These are phyloP conservation scores for Chrysosporium queenslandicum DNA, from an alignment of 2,329 filamentous ascomycete genomes.

Conservation along the genomic window DNA sequence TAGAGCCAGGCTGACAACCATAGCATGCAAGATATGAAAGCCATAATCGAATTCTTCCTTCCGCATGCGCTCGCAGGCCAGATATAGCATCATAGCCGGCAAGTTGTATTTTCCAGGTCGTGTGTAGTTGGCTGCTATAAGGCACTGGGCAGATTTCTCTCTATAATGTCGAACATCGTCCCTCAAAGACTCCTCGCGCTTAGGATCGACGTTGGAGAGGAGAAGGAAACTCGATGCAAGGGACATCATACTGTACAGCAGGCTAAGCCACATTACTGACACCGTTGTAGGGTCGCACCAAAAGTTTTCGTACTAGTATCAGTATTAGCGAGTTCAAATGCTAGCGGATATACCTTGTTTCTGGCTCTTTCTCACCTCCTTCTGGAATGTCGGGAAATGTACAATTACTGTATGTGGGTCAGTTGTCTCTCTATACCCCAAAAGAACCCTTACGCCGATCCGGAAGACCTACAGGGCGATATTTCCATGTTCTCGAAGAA, in stretches of 20 bases:
- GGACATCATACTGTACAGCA: conserved; percentile 12
- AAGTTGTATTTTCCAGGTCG: conserved; percentile 22
- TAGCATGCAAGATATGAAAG: conserved; percentile 24
- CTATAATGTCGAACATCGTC: conserved; percentile 7
- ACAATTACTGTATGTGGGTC: conserved; percentile 4
- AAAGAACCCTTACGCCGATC: neutral
- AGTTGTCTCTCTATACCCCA: neutral
- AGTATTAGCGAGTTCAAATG: conserved; percentile 1
- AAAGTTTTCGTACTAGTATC: conserved; percentile 13
- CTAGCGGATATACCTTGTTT: neutral
- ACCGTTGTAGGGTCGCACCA: conserved; percentile 8
- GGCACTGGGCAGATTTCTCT: conserved; percentile 22
- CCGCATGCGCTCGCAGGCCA: conserved; percentile 20
- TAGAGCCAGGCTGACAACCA: conserved; percentile 25
- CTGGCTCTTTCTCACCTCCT: conserved; percentile 13
- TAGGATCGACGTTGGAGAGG: neutral
- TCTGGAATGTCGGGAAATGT: conserved; percentile 11
- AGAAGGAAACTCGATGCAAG: conserved; percentile 9
- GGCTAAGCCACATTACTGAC: conserved; percentile 12
- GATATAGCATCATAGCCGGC: conserved; percentile 22
- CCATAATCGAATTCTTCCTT: conserved; percentile 19
- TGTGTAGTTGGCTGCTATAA: conserved; percentile 24
- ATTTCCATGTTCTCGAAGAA: conserved; percentile 9
- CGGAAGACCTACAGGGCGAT: conserved; percentile 6
- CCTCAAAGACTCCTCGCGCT: neutral